Evolutionary conservation across 2,329 filamentous ascomycete genomes (phyloP).

Genomic region (Paracoccidioides lutzii): DNA sequence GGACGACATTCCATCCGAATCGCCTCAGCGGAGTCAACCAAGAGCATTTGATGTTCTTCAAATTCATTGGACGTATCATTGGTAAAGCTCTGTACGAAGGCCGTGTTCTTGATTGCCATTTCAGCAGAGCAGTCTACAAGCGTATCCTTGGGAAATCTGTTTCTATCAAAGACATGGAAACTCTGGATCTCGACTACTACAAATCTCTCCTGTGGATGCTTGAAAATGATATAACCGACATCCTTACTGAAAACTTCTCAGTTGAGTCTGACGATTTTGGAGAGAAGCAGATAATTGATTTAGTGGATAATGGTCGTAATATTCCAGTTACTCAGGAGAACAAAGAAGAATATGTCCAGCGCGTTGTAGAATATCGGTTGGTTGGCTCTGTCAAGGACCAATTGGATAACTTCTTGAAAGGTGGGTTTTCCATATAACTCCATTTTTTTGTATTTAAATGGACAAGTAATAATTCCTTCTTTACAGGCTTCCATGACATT

Average conservation of each 20-base stretch:
- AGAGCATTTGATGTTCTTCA: conserved; percentile 96
- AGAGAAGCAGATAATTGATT: conserved; percentile 72
- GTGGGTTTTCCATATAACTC: conserved; percentile 31
- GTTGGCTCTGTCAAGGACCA: conserved; percentile 87
- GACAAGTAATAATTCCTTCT: conserved; percentile 19
- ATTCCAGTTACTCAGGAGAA: conserved; percentile 94
- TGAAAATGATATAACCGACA: conserved; percentile 95
- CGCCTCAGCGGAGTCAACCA: conserved; percentile 86
- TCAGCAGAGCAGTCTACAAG: conserved; percentile 97
- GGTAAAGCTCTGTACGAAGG: conserved; percentile 96
- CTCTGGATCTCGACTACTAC: conserved; percentile 95
- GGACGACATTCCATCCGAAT: conserved; percentile 97
- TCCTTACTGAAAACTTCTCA: conserved; percentile 92
- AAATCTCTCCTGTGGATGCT: conserved; percentile 98
- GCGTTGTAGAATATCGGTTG: conserved; percentile 88
- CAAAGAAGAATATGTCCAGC: conserved; percentile 92
- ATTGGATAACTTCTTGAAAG: conserved; percentile 81
- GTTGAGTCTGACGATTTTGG: conserved; percentile 91
- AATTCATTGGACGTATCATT: conserved; percentile 96
- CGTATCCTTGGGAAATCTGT: conserved; percentile 88
- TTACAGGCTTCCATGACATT: conserved; percentile 84
- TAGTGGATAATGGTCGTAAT: conserved; percentile 77
- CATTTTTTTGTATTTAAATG: not conserved
- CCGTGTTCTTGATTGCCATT: conserved; percentile 92
- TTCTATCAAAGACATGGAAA: conserved; percentile 98